Evolutionary conservation across 345 rosid genomes (phyloP).

Genomic region (Eucalyptus camaldulensis): DNA sequence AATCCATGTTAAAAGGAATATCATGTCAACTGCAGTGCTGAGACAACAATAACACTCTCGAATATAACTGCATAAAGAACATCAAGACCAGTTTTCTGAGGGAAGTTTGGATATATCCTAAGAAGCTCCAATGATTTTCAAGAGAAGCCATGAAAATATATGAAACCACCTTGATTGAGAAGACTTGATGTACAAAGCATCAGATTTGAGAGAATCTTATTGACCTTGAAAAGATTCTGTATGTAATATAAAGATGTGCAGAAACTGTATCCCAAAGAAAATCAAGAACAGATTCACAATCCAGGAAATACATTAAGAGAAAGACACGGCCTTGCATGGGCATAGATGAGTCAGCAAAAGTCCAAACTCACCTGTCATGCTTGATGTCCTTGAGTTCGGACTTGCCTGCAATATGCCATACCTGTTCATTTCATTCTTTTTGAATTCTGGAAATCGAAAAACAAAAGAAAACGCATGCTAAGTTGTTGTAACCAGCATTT

Average conservation of each 20-base stretch:
- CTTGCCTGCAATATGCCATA: too few relatives aligned
- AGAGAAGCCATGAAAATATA: neutral
- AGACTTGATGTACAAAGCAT: neutral
- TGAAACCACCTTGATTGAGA: neutral
- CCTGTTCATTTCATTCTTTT: too few relatives aligned
- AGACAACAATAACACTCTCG: too few relatives aligned
- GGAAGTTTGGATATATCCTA: too few relatives aligned
- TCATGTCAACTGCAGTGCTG: too few relatives aligned
- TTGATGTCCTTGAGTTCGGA: neutral
- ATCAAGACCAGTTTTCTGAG: too few relatives aligned
- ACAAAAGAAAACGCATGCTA: too few relatives aligned
- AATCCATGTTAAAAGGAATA: too few relatives aligned
- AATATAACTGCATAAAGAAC: too few relatives aligned
- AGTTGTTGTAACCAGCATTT: too few relatives aligned
- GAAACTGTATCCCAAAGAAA: neutral
- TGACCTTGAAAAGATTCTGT: neutral
- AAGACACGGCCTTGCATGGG: neutral
- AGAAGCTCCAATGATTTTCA: too few relatives aligned
- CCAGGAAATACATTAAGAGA: neutral
- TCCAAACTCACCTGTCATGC: constrained; percentile 26
- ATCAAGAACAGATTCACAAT: neutral
- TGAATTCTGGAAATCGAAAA: too few relatives aligned
- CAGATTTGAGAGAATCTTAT: neutral
- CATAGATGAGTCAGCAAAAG: neutral
- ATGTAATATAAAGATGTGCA: neutral